These are phyloP conservation scores for Reticulascus tulasneorum DNA, from an alignment of 2,329 filamentous ascomycete species.

Conservation along the genomic window DNA sequence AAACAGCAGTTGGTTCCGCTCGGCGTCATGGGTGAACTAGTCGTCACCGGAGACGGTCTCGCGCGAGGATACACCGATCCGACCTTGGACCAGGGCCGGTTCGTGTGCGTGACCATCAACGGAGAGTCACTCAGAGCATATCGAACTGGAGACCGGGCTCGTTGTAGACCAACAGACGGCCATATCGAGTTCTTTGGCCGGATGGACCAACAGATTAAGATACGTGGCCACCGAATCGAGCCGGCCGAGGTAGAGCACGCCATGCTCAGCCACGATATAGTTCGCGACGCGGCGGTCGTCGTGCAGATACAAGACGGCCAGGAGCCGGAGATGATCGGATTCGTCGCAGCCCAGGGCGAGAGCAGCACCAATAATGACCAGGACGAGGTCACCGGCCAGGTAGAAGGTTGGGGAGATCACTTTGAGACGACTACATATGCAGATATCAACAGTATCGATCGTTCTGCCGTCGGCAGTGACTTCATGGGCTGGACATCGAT, in stretches of 20 bases:
- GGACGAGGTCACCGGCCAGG: conserved; percentile 6
- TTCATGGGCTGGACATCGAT: conserved; percentile 27
- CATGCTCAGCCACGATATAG: conserved; percentile 7
- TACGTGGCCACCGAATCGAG: conserved; percentile 25
- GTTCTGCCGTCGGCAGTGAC: conserved; percentile 16
- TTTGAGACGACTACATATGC: conserved; percentile 15
- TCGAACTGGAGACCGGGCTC: conserved; percentile 21
- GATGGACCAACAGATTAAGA: conserved; percentile 23
- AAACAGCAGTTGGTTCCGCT: conserved; percentile 16
- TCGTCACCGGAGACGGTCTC: conserved; percentile 21
- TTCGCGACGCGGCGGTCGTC: conserved; percentile 16
- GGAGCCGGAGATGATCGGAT: conserved; percentile 7
- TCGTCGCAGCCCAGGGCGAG: conserved; percentile 6
- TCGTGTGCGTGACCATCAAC: conserved; percentile 10
- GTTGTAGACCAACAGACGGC: conserved; percentile 16
- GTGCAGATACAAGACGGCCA: conserved; percentile 2
- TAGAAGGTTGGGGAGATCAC: conserved; percentile 14
- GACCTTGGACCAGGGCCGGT: conserved; percentile 7
- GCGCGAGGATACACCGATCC: conserved; percentile 18
- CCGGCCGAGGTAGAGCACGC: conserved; percentile 20
- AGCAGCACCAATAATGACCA: neutral
- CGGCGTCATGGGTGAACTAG: conserved; percentile 21
- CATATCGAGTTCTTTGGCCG: conserved; percentile 22
- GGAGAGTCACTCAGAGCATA: conserved; percentile 12
- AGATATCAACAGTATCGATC: conserved; percentile 8